Base-by-base conservation (phyloP, 352 stramenopile species). In the Phytophthora pistaciae region DNA sequence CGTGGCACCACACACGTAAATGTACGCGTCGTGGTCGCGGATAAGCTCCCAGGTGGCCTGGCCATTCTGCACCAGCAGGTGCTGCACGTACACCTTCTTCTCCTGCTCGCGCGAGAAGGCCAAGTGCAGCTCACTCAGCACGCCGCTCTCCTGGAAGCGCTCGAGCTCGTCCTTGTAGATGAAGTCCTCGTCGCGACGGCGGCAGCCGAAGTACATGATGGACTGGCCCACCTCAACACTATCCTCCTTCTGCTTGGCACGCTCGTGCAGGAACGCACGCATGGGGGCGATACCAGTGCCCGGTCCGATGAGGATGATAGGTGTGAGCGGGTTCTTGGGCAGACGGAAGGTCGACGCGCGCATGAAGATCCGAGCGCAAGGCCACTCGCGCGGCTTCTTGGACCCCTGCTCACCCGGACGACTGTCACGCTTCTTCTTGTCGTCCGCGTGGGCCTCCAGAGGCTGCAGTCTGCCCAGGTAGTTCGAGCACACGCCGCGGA, bases 1-100 rank as follows among this genome's bases (percentile, higher is more conserved):
- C 20, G 98, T 99, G 14, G 88, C 98, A 36, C 98, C 98, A 72
- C 98, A 99, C 29, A 99, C 96, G 80, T 99, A 99, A n/a, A 99
- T 92, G 75, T 98, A 74, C n/a, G 85, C 94, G 36, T 85, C 79
- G 23, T 90, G 57, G 23, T 86, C 64, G 13, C 75, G 59, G 61
- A 98, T 77, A 6, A 95, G 75, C 8, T 89, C 65, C 79, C 81
- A 93, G 3, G 93, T 79, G 1, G 71, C 44, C 46, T 83, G 86
- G 9, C 87, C 85, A 29, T 97, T 70, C 57, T 97, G 72, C 53
- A 83, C 55, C 14, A 99, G 78, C 66, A 99, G 77, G 78, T 99
- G 92, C 84, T 99, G 98, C 56, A 99, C 98, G 73, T 99, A 99
- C 20, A 99, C 92, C 80, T 99, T 99, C 1, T 97, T 49, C 14